A percentile compares a stretch with the other conserved stretches of the same genome.
Evolutionary conservation across 148 eudicot species (phyloP).

Genomic region (Rhododendron vialii): DNA sequence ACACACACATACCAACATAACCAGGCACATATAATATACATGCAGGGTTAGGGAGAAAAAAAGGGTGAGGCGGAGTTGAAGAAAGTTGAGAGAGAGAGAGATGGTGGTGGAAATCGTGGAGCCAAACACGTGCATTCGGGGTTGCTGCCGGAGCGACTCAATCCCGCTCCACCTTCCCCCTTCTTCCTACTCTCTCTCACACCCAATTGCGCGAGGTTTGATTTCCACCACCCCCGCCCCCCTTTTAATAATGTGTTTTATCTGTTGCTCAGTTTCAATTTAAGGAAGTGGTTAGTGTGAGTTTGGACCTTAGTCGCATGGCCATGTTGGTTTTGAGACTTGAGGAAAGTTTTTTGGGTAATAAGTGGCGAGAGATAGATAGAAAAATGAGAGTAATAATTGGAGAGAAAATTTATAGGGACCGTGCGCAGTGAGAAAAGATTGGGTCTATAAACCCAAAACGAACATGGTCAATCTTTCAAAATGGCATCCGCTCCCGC

Average conservation of each 20-base stretch:
- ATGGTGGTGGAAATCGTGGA: slow-evolving; percentile 53
- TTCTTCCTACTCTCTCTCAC: slow-evolving; percentile 52
- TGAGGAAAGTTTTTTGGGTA: too few species aligned
- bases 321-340: too few species aligned
- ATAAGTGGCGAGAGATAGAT: accelerated
- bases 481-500: not conserved
- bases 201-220: slow-evolving; percentile 79
- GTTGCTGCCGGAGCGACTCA: slow-evolving; percentile 75
- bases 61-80: not conserved
- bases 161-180: slow-evolving; percentile 84
- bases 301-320: not conserved
- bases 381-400: too few species aligned
- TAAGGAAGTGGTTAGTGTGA: not conserved
- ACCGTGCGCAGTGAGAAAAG: too few species aligned
- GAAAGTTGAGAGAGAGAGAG: slow-evolving; percentile 6
- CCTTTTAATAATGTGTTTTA: not conserved
- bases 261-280: not conserved
- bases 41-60: not conserved
- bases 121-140: slow-evolving; percentile 83
- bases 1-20: not conserved
- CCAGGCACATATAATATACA: not conserved
- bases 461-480: not conserved
- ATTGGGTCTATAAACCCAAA: too few species aligned
- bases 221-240: not conserved
- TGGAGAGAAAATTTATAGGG: too few species aligned